Base-by-base conservation (phyloP, 2,329 filamentous ascomycete genomes). In the Drechslerella dactyloides region DNA sequence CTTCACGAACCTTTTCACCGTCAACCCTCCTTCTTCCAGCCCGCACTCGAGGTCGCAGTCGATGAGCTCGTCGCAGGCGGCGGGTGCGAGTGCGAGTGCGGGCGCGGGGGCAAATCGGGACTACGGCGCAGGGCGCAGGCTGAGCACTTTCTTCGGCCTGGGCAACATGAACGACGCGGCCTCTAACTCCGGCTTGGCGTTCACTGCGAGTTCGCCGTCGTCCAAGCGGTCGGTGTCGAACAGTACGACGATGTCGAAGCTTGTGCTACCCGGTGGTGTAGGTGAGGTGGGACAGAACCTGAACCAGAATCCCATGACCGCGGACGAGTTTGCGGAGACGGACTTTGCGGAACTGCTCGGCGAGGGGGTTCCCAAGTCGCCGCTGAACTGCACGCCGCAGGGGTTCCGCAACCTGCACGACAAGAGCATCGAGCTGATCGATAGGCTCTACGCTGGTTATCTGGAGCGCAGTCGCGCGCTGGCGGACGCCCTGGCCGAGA, bases 201-300 rank as follows among this genome's bases (percentile, higher is more conserved):
- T 70, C 55, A 64, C 53, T 64, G 58, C 19, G 40, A 42, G 37
- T 42, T 42, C 59, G 23, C 37, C 66, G 21, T 64, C 59, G 19
- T 70, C 66, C 54, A 63, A 70, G 30, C 53, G 66, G 46, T 70
- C 66, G 54, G 66, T 70, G 48, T 70, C 66, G 2, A 70, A 70
- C 50, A 70, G 66, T 56, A 70, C 66, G 37, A 70, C 66, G 4
- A 30, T 70, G 35, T 70, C 66, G 4, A 70, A 70, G 33, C 66
- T 70, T 64, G 66, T 60, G 66, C 42, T 64, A 70, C 66, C 59
- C 24, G 66, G 61, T 11, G 27, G 15, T 4, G 37, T 15, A 19
- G 33, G 46, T 24, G 59, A 53, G 19, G 48, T 53, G 6, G 27
- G 48, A 70, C 66, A 70, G 54, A 48, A 51, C 44, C 10, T 55